Evolutionary conservation across 768 basidiomycete species (phyloP), one percentile per base, ranked within the genome.

Genomic region (Boletus subparvulus): DNA sequence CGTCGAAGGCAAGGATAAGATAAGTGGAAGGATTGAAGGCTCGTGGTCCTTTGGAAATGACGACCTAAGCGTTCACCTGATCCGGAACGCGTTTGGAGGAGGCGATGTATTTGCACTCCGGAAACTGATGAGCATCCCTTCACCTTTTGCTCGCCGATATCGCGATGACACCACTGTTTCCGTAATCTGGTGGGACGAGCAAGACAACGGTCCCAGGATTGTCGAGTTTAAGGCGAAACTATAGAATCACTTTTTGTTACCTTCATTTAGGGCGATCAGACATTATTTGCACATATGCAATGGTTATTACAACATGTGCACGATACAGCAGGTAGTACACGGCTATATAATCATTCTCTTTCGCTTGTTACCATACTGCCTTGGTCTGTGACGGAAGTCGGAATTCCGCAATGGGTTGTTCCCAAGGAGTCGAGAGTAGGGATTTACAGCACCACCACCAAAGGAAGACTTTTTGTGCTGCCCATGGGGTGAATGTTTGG

Each of bases 1-100:
- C 9, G 77, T 92, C 48, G 81, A 88, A 56, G 89, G 87, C 54
- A 88, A 90, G 68, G 73, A 78, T 60, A 78, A 78, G 68, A 60
- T 47, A 49, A 70, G 61, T 47, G 69, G 71, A 50, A 64, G 60
- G 24, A 64, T 64, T 11, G 66, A 78, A 33, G 84, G 84, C 14
- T 77, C 79, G 11, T 94, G 92, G 92, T 80, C 82, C 9, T 96
- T 95, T 62, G 81, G 78, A 47, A 91, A 94, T 65, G 85, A 86
- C 17, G 90, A 93, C 63, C 66, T 90, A 53, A 81, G 87, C 58
- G 84, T 88, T 39, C 94, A 95, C 71, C 75, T 96, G 17, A 92
- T 95, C 55, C 80, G 93, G 59, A 96, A 96, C 66, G 91, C 93
- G n/a, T 84, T 94, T 56, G 92, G 92, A n/a, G 92, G 94, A 32